phyloP scores from a whole-genome alignment of 495 filamentous ascomycete genomes.

The Daldinia concentrica region DNA sequence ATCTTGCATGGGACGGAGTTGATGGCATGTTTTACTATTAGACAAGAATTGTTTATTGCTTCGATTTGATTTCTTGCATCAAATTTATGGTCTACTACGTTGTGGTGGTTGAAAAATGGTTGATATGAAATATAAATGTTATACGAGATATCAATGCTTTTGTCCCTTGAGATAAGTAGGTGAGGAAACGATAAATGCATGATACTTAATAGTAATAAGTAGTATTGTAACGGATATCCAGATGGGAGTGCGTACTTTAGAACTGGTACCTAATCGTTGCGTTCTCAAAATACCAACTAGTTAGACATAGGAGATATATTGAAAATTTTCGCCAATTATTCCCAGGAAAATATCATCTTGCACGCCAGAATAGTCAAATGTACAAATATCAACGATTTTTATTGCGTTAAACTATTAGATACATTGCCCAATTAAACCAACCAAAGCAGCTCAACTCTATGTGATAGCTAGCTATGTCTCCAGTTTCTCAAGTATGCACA shows the following conservation, averaged over 20 bases:
- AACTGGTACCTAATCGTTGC: no score
- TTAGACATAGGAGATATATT: no score
- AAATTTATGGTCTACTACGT: neutral
- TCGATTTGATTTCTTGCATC: neutral
- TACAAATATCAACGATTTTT: constrained; percentile 15
- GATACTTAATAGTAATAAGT: no score
- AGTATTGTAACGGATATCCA: no score
- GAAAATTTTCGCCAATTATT: no score
- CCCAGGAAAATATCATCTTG: no score
- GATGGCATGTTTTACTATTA: neutral
- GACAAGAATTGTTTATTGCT: neutral
- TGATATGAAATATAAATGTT: neutral
- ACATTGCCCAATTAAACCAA: constrained; percentile 31
- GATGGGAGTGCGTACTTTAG: no score
- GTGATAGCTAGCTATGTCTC: constrained; percentile 22
- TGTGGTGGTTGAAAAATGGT: neutral
- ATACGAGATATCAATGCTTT: no score
- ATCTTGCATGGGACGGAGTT: constrained; percentile 30
- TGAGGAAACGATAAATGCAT: no score
- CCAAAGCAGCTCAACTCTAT: constrained; percentile 29
- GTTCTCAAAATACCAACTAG: no score
- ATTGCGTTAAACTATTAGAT: constrained; percentile 30
- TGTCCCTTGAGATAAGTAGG: neutral
- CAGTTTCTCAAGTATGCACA: constrained; percentile 14
- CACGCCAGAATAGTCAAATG: neutral